A percentile compares a stretch with the other conserved stretches of the same genome.
phyloP scores from a whole-genome alignment of 2,329 filamentous ascomycete genomes.

The Blastomyces percursus region DNA sequence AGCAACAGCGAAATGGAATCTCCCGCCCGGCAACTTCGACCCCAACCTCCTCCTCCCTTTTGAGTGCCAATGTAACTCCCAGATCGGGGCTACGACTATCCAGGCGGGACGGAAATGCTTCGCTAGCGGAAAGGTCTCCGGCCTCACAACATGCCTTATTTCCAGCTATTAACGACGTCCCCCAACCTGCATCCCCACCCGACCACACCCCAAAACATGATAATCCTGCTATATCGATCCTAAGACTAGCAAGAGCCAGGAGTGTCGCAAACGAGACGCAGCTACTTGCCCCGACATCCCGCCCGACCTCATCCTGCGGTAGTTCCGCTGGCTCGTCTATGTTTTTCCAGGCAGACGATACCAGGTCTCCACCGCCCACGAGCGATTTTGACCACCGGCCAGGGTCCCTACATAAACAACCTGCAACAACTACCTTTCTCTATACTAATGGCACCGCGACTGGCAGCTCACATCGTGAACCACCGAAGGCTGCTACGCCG shows the following conservation, averaged over 20 bases:
- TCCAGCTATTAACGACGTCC: conserved; percentile 13
- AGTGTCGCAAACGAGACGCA: conserved; percentile 29
- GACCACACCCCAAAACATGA: conserved; percentile 22
- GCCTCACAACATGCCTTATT: conserved; percentile 19
- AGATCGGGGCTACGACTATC: conserved; percentile 63
- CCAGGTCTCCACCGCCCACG: conserved; percentile 40
- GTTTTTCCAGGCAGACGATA: conserved; percentile 90
- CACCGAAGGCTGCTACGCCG: conserved; percentile 4
- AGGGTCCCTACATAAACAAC: conserved; percentile 12
- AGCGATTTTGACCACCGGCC: conserved; percentile 22
- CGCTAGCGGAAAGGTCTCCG: conserved; percentile 46
- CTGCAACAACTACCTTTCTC: conserved; percentile 23
- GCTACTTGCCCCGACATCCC: conserved; percentile 19
- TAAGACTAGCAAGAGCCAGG: conserved; percentile 27
- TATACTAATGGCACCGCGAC: conserved; percentile 31
- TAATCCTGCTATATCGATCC: conserved; percentile 21
- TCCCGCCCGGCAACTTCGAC: conserved; percentile 41
- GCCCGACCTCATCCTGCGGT: conserved; percentile 27
- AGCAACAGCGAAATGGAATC: conserved; percentile 21
- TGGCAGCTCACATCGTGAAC: conserved; percentile 17
- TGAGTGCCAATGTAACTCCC: conserved; percentile 63
- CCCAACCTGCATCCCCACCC: conserved; percentile 4
- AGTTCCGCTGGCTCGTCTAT: conserved; percentile 41
- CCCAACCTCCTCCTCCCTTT: conserved; percentile 45
- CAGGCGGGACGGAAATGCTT: conserved; percentile 58